Conservation (phyloP, 2,329 filamentous ascomycete species). For the Nothophoma quercina region DNA sequence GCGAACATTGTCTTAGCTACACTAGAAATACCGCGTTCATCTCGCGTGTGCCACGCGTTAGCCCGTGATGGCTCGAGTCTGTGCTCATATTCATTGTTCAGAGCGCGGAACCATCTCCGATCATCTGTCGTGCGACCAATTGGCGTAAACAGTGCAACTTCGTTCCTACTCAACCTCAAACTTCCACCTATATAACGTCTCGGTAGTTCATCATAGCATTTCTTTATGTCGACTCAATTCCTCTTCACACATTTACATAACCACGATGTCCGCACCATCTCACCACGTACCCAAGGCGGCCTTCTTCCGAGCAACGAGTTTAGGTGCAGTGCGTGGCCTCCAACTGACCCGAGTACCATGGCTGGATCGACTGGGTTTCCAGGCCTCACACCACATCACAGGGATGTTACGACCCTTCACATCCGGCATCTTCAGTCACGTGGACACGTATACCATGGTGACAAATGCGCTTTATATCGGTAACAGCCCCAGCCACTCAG, state of each 20-base stretch:
- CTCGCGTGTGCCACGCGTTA: background rate
- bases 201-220: background rate
- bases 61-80: background rate
- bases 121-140: constrained; percentile 2
- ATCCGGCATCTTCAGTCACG: constrained; percentile 2
- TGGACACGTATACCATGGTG: constrained; percentile 9
- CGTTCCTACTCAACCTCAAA: constrained; percentile 3
- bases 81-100: background rate
- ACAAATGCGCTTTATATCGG: constrained; percentile 13
- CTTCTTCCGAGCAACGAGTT: constrained; percentile 12
- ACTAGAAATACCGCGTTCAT: background rate
- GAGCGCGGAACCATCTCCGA: constrained; percentile 3
- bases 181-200: background rate
- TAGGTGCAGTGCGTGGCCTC: constrained; percentile 8
- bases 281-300: constrained; percentile 1
- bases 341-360: constrained; percentile 12
- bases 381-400: constrained; percentile 13
- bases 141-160: background rate
- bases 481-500: constrained; percentile 7
- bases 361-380: constrained; percentile 15
- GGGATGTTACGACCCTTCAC: constrained; percentile 9
- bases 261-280: background rate
- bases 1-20: too few relatives aligned
- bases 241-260: background rate
- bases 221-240: too few relatives aligned